Evolutionary conservation across 2,329 filamentous ascomycete genomes (phyloP), one percentile per base, ranked within the genome.

Genomic region (Xylariales sp.): DNA sequence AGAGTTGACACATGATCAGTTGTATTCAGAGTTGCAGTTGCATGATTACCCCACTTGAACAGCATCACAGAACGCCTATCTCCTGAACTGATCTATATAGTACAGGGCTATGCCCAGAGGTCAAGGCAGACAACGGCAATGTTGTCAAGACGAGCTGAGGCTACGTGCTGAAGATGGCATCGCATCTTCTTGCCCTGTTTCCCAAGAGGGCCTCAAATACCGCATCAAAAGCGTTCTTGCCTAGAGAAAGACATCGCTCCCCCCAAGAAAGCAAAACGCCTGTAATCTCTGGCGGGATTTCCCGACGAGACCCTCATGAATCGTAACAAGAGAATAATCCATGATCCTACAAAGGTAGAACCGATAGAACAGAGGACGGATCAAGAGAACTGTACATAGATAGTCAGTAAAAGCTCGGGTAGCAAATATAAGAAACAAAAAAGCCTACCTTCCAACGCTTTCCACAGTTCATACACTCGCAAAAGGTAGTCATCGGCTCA

Each of bases 401-500:
- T 73, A 71, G 80, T 80, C 71, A 76, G 62, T 50, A 14, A 10
- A 30, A 18, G 18, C 2, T 12, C 12, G 41, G 23, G 53, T 58
- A 71, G 56, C 62, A 64, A 41, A 43, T 23, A 36, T 41, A 23
- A 43, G 36, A 65, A 45, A 64, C 59, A 70, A 61, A 50, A 76
- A 64, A 45, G 73, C 85, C 78, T 82, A 90, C 89, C 87, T 92
- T 92, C 90, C 90, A 92, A 63, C 89, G 85, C 77, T 92, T 86
- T 55, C 90, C 90, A 76, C 90, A 92, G 71, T 87, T 84, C 77
- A 88, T 89, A 77, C 90, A 92, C 78, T 91, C 89, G 81, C 90
- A 92, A 79, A 92, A 92, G 43, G 90, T 92, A 69, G 90, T 92
- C 90, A 92, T 92, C 73, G 95, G 95, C 83, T 98, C 96, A 87